Base-by-base conservation (phyloP, 1,284 basidiomycete genomes). In the Malassezia restricta region DNA sequence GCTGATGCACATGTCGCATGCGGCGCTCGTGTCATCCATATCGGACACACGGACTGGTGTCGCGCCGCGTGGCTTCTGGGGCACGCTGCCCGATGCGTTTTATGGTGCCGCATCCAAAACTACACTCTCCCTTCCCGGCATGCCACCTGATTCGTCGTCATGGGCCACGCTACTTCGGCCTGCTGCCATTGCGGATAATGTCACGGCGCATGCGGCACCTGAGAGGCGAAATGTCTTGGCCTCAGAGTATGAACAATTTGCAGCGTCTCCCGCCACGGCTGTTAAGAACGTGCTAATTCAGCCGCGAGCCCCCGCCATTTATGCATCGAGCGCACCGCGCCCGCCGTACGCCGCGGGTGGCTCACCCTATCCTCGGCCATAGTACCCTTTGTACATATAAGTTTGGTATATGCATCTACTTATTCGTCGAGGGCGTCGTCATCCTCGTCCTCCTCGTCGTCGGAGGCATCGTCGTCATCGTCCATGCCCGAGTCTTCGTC, bases 51-150 rank as follows among this genome's bases (percentile, higher is more conserved):
- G 51, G 54, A 24, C 62, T 57, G 33, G 15, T 14, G 59, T 59
- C 11, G 57, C 66, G 38, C 53, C 63, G 32, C 40, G 29, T 9
- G 64, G 64, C 11, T 66, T 56, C 44, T 68, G 63, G 62, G 67
- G 67, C 31, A 64, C 64, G 6, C 49, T 70, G 57, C 30, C 48
- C 12, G 12, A 42, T 17, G n/a, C 33, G 20, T 20, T 9, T 6
- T 27, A 17, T 20, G 51, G 51, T 30, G 41, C 38, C 14, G 31
- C 40, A 31, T n/a, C 52, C 31, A 40, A 40, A 24, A 42, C 47
- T 28, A 15, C 14, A 17, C 9, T 40, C 8, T 11, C 17, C 3
- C 24, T 39, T 32, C 44, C 44, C 24, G 24, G 24, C 11, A 28
- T 14, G 8, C 9, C 39, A 11, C 12, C 39, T 15, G 28, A 12